These are phyloP conservation scores for Xylariales sp. DNA, from an alignment of 2,329 filamentous ascomycete genomes.

Conservation along the genomic window DNA sequence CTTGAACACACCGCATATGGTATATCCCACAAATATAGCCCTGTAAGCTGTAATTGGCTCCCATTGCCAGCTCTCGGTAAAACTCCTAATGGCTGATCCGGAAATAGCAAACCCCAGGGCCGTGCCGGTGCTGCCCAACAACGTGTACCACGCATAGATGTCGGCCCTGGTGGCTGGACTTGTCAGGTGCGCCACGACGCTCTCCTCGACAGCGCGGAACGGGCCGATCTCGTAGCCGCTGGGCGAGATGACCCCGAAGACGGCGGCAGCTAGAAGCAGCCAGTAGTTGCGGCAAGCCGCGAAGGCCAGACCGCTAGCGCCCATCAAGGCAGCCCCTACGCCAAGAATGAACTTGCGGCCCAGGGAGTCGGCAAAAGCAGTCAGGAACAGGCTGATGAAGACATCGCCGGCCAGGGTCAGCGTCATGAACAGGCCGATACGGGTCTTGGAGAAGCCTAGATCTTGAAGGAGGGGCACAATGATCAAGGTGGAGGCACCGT, in stretches of 20 bases:
- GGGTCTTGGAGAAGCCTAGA: conserved; percentile 30
- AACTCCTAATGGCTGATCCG: conserved; percentile 51
- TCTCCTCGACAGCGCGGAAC: conserved; percentile 56
- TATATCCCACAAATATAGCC: conserved; percentile 45
- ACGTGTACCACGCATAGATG: conserved; percentile 55
- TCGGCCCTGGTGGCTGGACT: conserved; percentile 37
- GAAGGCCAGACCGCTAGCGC: conserved; percentile 32
- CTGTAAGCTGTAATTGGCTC: neutral
- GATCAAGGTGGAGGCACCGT: conserved; percentile 2
- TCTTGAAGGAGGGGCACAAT: conserved; percentile 29
- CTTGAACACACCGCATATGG: conserved; percentile 50
- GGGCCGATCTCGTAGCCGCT: conserved; percentile 59
- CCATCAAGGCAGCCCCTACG: conserved; percentile 32
- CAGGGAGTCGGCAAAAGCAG: conserved; percentile 33
- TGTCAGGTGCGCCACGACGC: conserved; percentile 50
- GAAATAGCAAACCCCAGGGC: conserved; percentile 54
- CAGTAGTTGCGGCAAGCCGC: conserved; percentile 31
- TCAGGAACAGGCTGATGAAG: conserved; percentile 35
- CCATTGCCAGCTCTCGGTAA: conserved; percentile 33
- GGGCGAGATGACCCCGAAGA: conserved; percentile 33
- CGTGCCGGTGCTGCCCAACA: conserved; percentile 52
- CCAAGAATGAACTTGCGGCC: conserved; percentile 31
- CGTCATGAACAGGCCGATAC: conserved; percentile 40
- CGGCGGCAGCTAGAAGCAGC: conserved; percentile 31
- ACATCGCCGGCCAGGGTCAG: conserved; percentile 39